phyloP scores from a whole-genome alignment of 345 rosid species.

The Kandelia obovata region DNA sequence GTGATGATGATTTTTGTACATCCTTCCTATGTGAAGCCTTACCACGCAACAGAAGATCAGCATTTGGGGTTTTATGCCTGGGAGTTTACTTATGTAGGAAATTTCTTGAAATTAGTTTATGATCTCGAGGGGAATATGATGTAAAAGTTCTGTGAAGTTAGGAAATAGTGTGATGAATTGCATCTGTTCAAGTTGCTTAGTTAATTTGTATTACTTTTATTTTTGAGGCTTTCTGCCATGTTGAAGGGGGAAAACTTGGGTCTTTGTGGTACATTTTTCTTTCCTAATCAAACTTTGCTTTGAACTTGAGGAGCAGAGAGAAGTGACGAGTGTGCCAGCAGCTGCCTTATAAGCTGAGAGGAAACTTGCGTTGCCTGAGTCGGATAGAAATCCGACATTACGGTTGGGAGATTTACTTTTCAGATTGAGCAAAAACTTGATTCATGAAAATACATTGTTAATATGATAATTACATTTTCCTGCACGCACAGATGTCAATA shows the following conservation, averaged over 20 bases:
- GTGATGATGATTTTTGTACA: conserved; percentile 12
- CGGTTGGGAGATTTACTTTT: too few relatives aligned
- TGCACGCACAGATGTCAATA: too few relatives aligned
- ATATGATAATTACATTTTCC: too few relatives aligned
- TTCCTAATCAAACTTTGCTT: too few relatives aligned
- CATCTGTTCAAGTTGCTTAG: conserved; percentile 18
- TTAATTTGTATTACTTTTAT: conserved; percentile 4
- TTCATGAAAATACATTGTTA: too few relatives aligned
- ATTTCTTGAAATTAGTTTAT: conserved; percentile 14
- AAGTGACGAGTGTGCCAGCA: too few relatives aligned
- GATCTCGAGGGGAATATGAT: conserved; percentile 10
- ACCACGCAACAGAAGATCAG: conserved; percentile 9
- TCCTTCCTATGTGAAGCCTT: conserved; percentile 6
- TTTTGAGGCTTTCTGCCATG: conserved; percentile 12
- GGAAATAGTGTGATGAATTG: conserved; percentile 16
- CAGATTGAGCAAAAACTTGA: too few relatives aligned
- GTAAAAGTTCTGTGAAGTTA: conserved; percentile 18
- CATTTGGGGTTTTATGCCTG: conserved; percentile 16
- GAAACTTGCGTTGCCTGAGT: too few relatives aligned
- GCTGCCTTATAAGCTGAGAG: too few relatives aligned
- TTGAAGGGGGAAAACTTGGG: conserved; percentile 8
- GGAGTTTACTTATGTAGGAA: conserved; percentile 10
- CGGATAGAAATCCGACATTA: too few relatives aligned
- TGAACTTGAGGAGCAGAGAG: too few relatives aligned
- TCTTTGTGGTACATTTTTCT: neutral